A percentile compares a stretch with the other conserved stretches of the same genome.
Conservation (phyloP, 2,329 filamentous ascomycete genomes). For the Venturia pyrina region DNA sequence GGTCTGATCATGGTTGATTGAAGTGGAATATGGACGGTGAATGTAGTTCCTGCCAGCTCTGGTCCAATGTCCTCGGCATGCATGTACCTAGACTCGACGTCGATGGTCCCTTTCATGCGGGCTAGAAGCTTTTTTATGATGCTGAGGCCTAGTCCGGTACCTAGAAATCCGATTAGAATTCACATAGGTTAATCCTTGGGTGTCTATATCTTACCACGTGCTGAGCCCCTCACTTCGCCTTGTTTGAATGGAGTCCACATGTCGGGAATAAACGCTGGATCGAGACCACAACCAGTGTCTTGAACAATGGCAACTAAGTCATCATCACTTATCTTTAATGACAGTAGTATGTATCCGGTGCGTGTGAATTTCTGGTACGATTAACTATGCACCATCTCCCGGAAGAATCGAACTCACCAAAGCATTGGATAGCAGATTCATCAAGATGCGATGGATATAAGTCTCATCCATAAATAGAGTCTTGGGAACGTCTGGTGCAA, state of each 20-base stretch:
- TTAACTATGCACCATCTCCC: background rate
- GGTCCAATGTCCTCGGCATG: constrained; percentile 8
- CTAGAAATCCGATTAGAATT: background rate
- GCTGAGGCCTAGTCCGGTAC: constrained; percentile 8
- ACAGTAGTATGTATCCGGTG: constrained; percentile 10
- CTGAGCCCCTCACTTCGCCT: constrained; percentile 12
- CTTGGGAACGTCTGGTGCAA: constrained; percentile 22
- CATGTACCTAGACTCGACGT: constrained; percentile 11
- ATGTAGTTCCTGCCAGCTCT: constrained; percentile 5
- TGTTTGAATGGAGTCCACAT: constrained; percentile 13
- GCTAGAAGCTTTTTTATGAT: constrained; percentile 9
- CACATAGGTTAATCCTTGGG: background rate
- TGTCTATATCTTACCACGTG: background rate
- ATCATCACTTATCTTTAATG: background rate
- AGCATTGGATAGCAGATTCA: constrained; percentile 28
- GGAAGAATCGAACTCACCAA: constrained; percentile 8
- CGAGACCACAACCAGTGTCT: constrained; percentile 12
- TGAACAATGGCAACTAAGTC: constrained; percentile 5
- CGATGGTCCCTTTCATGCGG: constrained; percentile 11
- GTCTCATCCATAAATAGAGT: constrained; percentile 26
- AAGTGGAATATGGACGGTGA: constrained; percentile 7
- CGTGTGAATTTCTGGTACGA: constrained; percentile 5
- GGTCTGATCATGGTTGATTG: constrained; percentile 2
- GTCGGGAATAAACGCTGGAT: constrained; percentile 11
- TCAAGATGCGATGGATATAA: constrained; percentile 26